These are phyloP conservation scores for Coniochaeta sp. DNA, from an alignment of 2,329 filamentous ascomycete species.

Conservation along the genomic window DNA sequence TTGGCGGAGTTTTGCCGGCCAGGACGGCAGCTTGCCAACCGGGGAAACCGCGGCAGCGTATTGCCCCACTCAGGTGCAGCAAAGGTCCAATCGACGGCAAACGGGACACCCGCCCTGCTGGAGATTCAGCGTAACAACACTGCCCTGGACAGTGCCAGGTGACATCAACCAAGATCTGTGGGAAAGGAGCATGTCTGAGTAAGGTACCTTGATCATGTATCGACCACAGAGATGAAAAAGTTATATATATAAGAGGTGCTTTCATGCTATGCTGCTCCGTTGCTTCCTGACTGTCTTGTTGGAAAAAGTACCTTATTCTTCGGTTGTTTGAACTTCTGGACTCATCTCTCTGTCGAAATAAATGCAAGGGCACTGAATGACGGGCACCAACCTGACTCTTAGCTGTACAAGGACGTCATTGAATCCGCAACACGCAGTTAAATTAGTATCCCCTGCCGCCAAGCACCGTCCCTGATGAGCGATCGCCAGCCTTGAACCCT, in stretches of 20 bases:
- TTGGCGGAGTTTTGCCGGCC: neutral
- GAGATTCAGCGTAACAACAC: neutral
- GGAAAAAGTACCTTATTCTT: neutral
- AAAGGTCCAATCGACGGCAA: neutral
- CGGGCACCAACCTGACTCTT: neutral
- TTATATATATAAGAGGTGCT: neutral
- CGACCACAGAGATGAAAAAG: neutral
- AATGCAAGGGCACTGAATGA: neutral
- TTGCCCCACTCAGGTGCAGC: neutral
- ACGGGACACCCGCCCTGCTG: neutral
- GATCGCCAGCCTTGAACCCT: neutral
- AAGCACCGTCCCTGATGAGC: neutral
- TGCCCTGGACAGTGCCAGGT: neutral
- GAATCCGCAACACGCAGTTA: neutral
- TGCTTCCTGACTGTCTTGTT: neutral
- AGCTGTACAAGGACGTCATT: neutral
- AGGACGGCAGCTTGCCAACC: neutral
- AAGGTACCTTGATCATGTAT: neutral
- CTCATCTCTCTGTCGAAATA: neutral
- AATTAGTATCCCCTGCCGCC: neutral
- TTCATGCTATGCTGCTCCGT: neutral
- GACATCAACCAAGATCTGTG: constrained; percentile 1
- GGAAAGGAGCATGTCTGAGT: neutral
- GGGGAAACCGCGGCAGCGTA: neutral
- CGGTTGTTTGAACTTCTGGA: too few relatives aligned